These are phyloP conservation scores for Linum trigynum DNA, from an alignment of 345 rosid genomes.

Conservation along the genomic window DNA sequence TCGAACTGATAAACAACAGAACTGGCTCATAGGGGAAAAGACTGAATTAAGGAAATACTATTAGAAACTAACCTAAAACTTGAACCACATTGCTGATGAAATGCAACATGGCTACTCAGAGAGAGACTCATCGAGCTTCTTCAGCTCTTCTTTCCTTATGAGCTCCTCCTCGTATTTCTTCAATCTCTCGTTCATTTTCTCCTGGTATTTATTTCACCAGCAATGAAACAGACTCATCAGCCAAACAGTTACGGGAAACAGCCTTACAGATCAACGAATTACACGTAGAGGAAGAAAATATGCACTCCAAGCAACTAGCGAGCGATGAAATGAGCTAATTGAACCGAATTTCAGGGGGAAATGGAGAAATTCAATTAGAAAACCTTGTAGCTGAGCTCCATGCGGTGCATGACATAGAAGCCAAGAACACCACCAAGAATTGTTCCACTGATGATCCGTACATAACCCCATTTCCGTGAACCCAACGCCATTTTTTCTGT, in stretches of 20 bases:
- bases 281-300: not conserved
- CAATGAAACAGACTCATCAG: not conserved
- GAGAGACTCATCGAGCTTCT: conserved; percentile 45
- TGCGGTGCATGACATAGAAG: conserved; percentile 80
- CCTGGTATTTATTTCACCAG: conserved; percentile 25
- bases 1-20: too few relatives aligned
- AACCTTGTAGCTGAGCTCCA: conserved; percentile 70
- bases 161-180: conserved; percentile 52
- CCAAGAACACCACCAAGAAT: conserved; percentile 69
- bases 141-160: conserved; percentile 36
- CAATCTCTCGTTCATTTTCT: conserved; percentile 71
- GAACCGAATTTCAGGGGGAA: not conserved
- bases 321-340: not conserved
- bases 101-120: not conserved
- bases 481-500: conserved; percentile 32
- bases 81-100: too few relatives aligned
- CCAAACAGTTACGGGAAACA: not conserved
- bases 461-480: conserved; percentile 57
- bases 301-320: not conserved
- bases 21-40: too few relatives aligned
- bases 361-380: not conserved
- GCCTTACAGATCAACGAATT: not conserved
- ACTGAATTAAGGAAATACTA: too few relatives aligned
- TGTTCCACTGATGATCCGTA: conserved; percentile 70
- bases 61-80: too few relatives aligned